Percentiles rank a stretch among this genome's conserved stretches.
Evolutionary conservation across 2,329 filamentous ascomycete genomes (phyloP).

Genomic region (Cadophora malorum): DNA sequence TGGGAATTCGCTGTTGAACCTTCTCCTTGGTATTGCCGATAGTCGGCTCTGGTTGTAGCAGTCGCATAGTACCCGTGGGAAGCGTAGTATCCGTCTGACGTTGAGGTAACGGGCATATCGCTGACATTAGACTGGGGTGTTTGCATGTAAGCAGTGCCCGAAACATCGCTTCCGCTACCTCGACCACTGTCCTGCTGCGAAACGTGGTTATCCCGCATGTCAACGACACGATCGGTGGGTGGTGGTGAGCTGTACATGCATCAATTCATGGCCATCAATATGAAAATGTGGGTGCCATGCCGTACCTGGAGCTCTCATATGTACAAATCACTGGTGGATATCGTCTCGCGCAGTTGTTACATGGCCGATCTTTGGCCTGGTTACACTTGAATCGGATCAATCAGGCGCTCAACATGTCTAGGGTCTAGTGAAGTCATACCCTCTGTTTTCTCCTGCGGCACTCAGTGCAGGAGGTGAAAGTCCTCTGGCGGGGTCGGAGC

Average conservation of each 20-base stretch:
- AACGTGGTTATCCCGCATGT: conserved; percentile 21
- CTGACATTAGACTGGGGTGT: conserved; percentile 24
- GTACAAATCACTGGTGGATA: conserved; percentile 39
- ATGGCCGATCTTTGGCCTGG: conserved; percentile 39
- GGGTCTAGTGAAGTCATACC: conserved; percentile 23
- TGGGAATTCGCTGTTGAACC: conserved; percentile 13
- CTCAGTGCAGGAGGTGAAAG: conserved; percentile 39
- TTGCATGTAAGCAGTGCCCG: conserved; percentile 26
- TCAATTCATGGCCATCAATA: conserved; percentile 22
- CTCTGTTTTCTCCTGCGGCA: conserved; percentile 39
- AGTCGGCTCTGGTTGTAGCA: conserved; percentile 26
- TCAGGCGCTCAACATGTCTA: conserved; percentile 26
- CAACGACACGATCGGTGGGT: conserved; percentile 25
- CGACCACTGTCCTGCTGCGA: conserved; percentile 14
- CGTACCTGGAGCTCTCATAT: conserved; percentile 37
- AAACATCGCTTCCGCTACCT: background rate
- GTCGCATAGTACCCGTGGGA: conserved; percentile 25
- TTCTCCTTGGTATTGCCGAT: conserved; percentile 25
- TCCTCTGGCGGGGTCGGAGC: conserved; percentile 36
- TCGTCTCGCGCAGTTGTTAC: conserved; percentile 39
- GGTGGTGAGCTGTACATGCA: conserved; percentile 30
- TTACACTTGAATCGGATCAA: conserved; percentile 36
- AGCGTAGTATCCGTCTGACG: conserved; percentile 23
- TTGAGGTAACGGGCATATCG: conserved; percentile 22
- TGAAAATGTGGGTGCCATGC: background rate